Percentiles rank a stretch among this genome's conserved stretches.
Evolutionary conservation across 371 early-diverging fungal species (phyloP).

Genomic region (Lichtheimia ramosa): DNA sequence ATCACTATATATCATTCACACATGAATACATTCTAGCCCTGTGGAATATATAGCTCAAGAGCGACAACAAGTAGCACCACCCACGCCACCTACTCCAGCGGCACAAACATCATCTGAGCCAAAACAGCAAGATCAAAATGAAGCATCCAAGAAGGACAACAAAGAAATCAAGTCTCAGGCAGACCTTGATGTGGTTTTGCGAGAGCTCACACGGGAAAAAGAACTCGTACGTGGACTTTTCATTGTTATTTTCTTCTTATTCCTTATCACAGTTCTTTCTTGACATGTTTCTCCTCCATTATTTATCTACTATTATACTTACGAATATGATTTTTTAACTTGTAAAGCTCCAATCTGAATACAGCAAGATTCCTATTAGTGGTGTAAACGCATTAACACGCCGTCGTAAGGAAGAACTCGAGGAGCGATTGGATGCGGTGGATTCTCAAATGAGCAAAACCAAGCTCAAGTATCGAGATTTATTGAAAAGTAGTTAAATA

Average conservation of each 20-base stretch:
- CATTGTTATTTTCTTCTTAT: neutral
- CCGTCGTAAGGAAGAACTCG: conserved; percentile 54
- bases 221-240: conserved; percentile 13
- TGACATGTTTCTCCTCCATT: neutral
- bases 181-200: conserved; percentile 7
- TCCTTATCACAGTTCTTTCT: neutral
- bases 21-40: neutral
- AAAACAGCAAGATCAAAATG: neutral
- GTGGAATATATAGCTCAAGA: neutral
- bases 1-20: neutral
- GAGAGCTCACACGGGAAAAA: conserved; percentile 13
- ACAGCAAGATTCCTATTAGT: conserved; percentile 54
- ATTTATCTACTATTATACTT: neutral
- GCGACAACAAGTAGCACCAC: neutral
- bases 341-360: conserved; percentile 45
- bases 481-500: conserved; percentile 3
- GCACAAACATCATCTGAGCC: neutral
- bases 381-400: conserved; percentile 53
- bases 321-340: neutral
- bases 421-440: conserved; percentile 46
- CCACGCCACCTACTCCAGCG: neutral
- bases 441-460: conserved; percentile 38
- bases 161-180: conserved; percentile 2
- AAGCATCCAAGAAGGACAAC: neutral
- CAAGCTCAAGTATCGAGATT: conserved; percentile 12